phyloP scores from a whole-genome alignment of 805 yeast genomes.

The Lachancea waltii region DNA sequence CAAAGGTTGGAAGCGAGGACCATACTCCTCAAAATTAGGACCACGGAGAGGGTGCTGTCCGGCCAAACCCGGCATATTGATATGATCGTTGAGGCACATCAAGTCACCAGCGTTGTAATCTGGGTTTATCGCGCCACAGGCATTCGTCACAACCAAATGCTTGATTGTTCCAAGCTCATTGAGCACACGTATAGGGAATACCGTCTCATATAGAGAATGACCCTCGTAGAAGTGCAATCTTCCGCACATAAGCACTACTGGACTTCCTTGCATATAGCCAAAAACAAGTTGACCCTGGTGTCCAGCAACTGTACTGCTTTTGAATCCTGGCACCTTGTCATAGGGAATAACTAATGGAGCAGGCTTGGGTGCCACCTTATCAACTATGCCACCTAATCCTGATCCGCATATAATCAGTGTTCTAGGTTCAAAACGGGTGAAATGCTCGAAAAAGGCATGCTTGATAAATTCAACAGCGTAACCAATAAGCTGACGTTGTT shows the following conservation, averaged over 20 bases:
- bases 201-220: slow-evolving; percentile 70
- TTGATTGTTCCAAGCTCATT: slow-evolving; percentile 49
- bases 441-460: slow-evolving; percentile 13
- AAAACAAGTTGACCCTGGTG: slow-evolving; percentile 79
- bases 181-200: slow-evolving; percentile 79
- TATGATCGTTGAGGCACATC: slow-evolving; percentile 85
- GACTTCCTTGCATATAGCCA: slow-evolving; percentile 66
- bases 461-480: slow-evolving; percentile 15
- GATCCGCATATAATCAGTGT: slow-evolving; percentile 88
- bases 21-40: slow-evolving; percentile 69
- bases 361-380: slow-evolving; percentile 33
- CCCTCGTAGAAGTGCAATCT: slow-evolving; percentile 92
- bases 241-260: slow-evolving; percentile 91
- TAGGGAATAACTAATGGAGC: slow-evolving; percentile 52
- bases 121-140: slow-evolving; percentile 84
- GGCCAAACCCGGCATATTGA: slow-evolving; percentile 84
- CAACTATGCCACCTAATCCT: slow-evolving; percentile 83
- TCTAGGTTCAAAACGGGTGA: slow-evolving; percentile 39
- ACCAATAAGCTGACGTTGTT: slow-evolving; percentile 16
- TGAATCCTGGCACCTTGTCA: slow-evolving; percentile 70
- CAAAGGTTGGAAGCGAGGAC: slow-evolving; percentile 82
- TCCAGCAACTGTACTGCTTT: slow-evolving; percentile 78
- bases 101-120: slow-evolving; percentile 73
- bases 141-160: slow-evolving; percentile 79
- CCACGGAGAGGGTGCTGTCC: slow-evolving; percentile 88